A percentile compares a stretch with the other conserved stretches of the same genome.
phyloP scores from a whole-genome alignment of 2,329 filamentous ascomycete genomes.

The Septoria petroselini region DNA sequence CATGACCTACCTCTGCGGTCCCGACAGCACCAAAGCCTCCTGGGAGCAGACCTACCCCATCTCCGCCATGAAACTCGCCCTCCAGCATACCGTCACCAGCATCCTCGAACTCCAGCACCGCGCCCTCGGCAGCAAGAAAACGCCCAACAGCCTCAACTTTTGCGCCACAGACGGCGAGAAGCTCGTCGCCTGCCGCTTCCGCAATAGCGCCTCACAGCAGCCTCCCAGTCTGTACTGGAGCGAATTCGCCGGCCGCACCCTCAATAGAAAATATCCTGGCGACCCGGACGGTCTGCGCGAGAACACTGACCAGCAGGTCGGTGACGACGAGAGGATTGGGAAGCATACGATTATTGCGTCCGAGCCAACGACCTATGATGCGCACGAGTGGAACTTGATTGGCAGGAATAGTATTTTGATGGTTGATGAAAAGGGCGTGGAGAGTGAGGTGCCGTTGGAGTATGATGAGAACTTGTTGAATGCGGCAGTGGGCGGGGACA shows the following conservation, averaged over 20 bases:
- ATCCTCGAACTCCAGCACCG: conserved; percentile 41
- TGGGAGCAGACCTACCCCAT: conserved; percentile 42
- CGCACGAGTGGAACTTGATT: conserved; percentile 51
- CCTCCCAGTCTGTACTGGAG: conserved; percentile 50
- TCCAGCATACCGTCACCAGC: conserved; percentile 44
- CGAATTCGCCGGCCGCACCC: conserved; percentile 49
- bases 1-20: conserved; percentile 44
- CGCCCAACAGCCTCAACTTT: conserved; percentile 52
- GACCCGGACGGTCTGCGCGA: conserved; percentile 43
- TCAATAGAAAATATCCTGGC: conserved; percentile 53
- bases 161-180: conserved; percentile 50
- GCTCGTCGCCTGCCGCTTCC: conserved; percentile 51
- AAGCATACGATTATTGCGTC: conserved; percentile 53
- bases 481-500: conserved; percentile 26
- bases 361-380: conserved; percentile 53
- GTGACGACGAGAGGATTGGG: conserved; percentile 42
- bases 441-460: conserved; percentile 38
- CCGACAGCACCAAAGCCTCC: conserved; percentile 9
- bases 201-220: conserved; percentile 51
- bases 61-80: conserved; percentile 44
- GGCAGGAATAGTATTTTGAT: conserved; percentile 40
- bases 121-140: conserved; percentile 41
- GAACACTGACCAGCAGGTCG: conserved; percentile 33
- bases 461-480: conserved; percentile 39
- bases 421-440: conserved; percentile 34